Evolutionary conservation across 306 rosid species (phyloP), one percentile per base, ranked within the genome.

Genomic region (Cucurbita pepo): DNA sequence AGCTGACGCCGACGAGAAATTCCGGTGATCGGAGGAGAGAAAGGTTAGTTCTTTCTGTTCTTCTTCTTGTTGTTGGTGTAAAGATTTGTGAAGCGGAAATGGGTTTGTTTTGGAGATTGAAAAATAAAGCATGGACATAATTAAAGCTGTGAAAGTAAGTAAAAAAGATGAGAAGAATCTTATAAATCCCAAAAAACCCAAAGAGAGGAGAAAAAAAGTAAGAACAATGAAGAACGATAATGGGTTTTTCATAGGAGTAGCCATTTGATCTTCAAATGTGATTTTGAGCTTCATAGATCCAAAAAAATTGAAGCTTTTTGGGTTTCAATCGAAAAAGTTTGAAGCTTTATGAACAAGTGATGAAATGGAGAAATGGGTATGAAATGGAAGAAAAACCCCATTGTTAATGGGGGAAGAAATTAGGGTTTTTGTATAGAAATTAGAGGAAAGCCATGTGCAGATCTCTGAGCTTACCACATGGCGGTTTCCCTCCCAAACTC

Each of bases 401-500:
- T 13, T 48, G 53, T 50, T 50, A 6, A 50, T 1, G 8, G 54
- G 1, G 14, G 8, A 50, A 14, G 54, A 50, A n/a, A 13, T 50
- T 50, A 50, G 54, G 54, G 54, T 50, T 50, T 50, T 50, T 41
- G 79, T 81, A 56, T 82, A 85, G 90, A 82, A 83, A 90, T 73
- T 5, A 77, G 88, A 76, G 88, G 69, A 61, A 67, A 79, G 84
- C 88, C 98, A 90, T 87, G 98, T 88, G 98, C 93, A 75, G 40
- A 73, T 79, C 79, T 84, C 90, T 87, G 83, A 76, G 88, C 83
- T 88, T 79, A 83, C 89, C 96, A 88, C 92, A 90, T 85, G 95
- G 77, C 89, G 77, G 74, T 70, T 21, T 21, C 5, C 34, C 30
- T 38, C 56, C 37, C 56, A 30, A 30, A 30, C 55, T 63, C 70